Evolutionary conservation across 2,329 filamentous ascomycete species (phyloP), one percentile per base, ranked within the genome.

Genomic region (Allantophomopsis lycopodina): DNA sequence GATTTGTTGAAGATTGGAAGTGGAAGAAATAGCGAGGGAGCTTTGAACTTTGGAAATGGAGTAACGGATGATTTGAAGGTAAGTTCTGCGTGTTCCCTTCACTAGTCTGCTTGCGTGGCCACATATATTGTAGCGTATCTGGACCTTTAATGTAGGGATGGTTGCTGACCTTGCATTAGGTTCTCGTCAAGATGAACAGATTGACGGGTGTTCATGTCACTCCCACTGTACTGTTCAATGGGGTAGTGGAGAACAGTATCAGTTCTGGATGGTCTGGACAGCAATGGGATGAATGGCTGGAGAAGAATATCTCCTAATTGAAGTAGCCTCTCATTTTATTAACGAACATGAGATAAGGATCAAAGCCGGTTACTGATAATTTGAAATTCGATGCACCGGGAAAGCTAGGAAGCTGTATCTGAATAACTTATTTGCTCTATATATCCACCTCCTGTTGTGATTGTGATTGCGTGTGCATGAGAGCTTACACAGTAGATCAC

Each of bases 181-280:
- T 84, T 37, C 64, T 89, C 52, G 76, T 89, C 45, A 93, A 88
- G 71, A 79, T 79, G 58, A 73, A 84, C 51, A 68, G 89, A 34
- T 61, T 91, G 48, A 72, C 83, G 7, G 83, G 88, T 11, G 76
- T 94, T 34, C 89, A 96, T 64, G 85, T 95, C 32, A 89, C 85
- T 33, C 89, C 89, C 2, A 95, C 88, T 0, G 86, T 89, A 15
- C 68, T 94, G 37, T 88, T 93, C 58, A 78, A 96, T 60, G 87
- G 88, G 0, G 73, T 93, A 17, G 79, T 93, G 37, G 83, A 83
- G 53, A 76, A 74, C 47, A 76, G 81, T 38, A 83, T 94, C 48
- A 81, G 78, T 46, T 89, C 82, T 42, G 72, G 78, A 17, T 95
- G 87, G 74, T 79, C 72, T 1, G 68, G 68, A 49, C 76, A 83